Conservation (phyloP, 768 basidiomycete species). For the Auriscalpium vulgare region DNA sequence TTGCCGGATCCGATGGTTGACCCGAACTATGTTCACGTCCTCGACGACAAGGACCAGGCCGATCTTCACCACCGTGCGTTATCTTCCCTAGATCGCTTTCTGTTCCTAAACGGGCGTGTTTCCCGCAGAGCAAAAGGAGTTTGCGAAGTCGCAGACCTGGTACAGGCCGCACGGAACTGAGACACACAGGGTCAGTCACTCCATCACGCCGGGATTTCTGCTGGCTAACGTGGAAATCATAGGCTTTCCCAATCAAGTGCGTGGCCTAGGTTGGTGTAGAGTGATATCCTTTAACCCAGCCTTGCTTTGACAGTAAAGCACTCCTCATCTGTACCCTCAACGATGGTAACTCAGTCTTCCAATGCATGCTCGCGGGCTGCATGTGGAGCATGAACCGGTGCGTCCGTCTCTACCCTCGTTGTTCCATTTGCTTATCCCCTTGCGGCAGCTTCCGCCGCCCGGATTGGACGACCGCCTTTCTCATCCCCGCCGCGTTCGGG, state of each 20-base stretch:
- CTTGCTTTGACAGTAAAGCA: constrained; percentile 38
- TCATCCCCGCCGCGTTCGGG: constrained; percentile 69
- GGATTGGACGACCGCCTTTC: constrained; percentile 55
- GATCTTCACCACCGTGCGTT: constrained; percentile 56
- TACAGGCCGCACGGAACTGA: constrained; percentile 80
- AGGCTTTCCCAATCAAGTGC: constrained; percentile 68
- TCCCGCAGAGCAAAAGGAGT: constrained; percentile 54
- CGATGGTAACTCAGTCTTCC: constrained; percentile 77
- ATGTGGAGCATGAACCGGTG: constrained; percentile 79
- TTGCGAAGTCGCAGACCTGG: constrained; percentile 72
- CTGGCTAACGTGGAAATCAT: constrained; percentile 25
- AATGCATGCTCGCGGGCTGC: constrained; percentile 63
- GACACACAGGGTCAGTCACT: constrained; percentile 53
- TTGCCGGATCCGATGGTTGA: constrained; percentile 72
- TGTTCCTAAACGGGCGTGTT: constrained; percentile 1
- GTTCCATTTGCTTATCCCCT: neutral
- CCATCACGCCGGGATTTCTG: neutral
- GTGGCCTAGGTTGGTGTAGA: constrained; percentile 8
- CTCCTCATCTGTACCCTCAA: constrained; percentile 65
- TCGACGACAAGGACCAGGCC: constrained; percentile 55
- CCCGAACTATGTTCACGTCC: constrained; percentile 61
- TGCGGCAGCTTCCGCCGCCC: constrained; percentile 50
- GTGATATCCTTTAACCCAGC: neutral
- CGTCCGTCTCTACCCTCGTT: neutral
- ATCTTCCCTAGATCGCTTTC: constrained; percentile 4